Base-by-base conservation (phyloP, 2,329 filamentous ascomycete genomes). In the Didymella exigua region DNA sequence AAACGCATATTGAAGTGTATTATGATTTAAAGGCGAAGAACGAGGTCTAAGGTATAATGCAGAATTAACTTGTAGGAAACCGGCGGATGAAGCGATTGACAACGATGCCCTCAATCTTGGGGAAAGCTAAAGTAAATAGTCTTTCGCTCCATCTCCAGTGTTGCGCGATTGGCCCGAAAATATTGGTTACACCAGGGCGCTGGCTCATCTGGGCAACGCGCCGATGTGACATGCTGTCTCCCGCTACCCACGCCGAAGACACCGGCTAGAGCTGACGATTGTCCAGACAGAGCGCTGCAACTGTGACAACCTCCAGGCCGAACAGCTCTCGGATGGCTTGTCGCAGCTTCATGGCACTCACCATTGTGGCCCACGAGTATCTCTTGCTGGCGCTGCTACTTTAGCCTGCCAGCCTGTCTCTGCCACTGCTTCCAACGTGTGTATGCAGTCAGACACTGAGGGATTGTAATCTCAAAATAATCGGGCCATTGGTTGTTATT, bases 1-100 rank as follows among this genome's bases (percentile, higher is more conserved):
- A 65, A 61, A 31, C 63, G 70, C 70, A 72, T 72, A 14, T 26
- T 65, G 51, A 19, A 29, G 7, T 41, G 9, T 19, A 23, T 31
- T 2, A n/a, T 8, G 9, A 31, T n/a, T 8, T 18, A 26, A 34
- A 2, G n/a, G 19, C 18, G 24, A 19, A 23, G 30, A 23, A n/a
- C 31, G 16, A 33, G 11, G 27, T 27, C 10, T 4, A 30, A 2
- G 9, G 27, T 19, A 34, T 19, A 29, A 33, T 42, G 19, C 2
- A 23, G 14, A 18, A n/a, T 19, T 19, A 24, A 41, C 26, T 45
- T 38, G 18, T 23, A 44, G 26, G 26, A 16, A 29, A 18, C 4
- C 36, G 38, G 29, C n/a, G 21, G 23, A 27, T 8, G 36, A 34
- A 54, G 45, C 29, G 13, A 49, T 23, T 19, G 9, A 43, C 13